Conservation (phyloP, 495 filamentous ascomycete species). For the Tuber indicum region DNA sequence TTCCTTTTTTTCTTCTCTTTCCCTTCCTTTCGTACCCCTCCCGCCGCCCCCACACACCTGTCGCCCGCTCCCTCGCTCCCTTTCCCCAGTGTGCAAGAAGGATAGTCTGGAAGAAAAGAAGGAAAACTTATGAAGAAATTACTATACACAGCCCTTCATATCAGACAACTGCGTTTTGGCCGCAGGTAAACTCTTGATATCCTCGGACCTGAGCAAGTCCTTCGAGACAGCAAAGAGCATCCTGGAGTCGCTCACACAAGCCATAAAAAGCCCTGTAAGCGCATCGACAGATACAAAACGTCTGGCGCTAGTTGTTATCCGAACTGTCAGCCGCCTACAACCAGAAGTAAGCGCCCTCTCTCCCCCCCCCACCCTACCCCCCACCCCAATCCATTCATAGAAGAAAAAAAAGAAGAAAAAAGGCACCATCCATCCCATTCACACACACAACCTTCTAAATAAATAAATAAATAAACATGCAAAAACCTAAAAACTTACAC, state of each 20-base stretch:
- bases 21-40: neutral
- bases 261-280: slow-evolving; percentile 63
- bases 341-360: slow-evolving; percentile 48
- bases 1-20: slow-evolving; percentile 5
- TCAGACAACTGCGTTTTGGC: slow-evolving; percentile 86
- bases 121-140: slow-evolving; percentile 18
- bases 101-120: slow-evolving; percentile 8
- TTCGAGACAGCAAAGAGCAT: slow-evolving; percentile 70
- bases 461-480: neutral
- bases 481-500: slow-evolving; percentile 4
- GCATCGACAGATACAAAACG: slow-evolving; percentile 74
- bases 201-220: slow-evolving; percentile 51
- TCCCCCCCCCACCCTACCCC: too few species aligned
- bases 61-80: slow-evolving; percentile 7
- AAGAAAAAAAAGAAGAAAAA: neutral
- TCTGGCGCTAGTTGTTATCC: slow-evolving; percentile 78
- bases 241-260: slow-evolving; percentile 64
- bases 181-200: slow-evolving; percentile 87
- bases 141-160: slow-evolving; percentile 58
- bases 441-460: slow-evolving; percentile 1
- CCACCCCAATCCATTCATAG: neutral
- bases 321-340: slow-evolving; percentile 70
- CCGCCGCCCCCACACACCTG: neutral
- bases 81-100: slow-evolving; percentile 8
- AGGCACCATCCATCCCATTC: neutral